Conservation (phyloP, 2,329 filamentous ascomycete species). For the Colletotrichum sp. region DNA sequence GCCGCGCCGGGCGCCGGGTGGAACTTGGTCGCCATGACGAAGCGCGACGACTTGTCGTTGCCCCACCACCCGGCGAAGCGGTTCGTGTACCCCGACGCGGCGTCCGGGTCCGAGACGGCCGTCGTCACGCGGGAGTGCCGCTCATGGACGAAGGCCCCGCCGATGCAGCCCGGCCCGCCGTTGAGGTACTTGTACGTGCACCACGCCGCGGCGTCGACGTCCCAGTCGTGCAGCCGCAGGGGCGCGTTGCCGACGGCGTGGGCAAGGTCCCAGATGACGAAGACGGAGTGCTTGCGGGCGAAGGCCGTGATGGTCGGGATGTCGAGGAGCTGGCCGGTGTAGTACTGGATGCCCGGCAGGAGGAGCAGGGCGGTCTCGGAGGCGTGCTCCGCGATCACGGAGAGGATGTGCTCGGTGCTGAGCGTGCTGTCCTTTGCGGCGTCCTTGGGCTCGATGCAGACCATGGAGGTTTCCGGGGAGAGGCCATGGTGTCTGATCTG, state of each 20-base stretch:
- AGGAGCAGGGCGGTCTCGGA: slow-evolving; percentile 76
- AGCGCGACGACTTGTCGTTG: slow-evolving; percentile 75
- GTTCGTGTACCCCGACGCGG: slow-evolving; percentile 58
- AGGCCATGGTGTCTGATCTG: slow-evolving; percentile 74
- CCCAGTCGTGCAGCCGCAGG: slow-evolving; percentile 82
- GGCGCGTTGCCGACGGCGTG: slow-evolving; percentile 87
- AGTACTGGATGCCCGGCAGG: slow-evolving; percentile 89
- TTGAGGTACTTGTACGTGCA: slow-evolving; percentile 97
- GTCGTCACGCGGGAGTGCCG: slow-evolving; percentile 65
- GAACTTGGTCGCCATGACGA: slow-evolving; percentile 85
- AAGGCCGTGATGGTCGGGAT: slow-evolving; percentile 79
- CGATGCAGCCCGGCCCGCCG: slow-evolving; percentile 81
- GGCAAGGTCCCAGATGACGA: slow-evolving; percentile 87
- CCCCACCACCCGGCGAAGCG: slow-evolving; percentile 89
- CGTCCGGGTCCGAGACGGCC: slow-evolving; percentile 40
- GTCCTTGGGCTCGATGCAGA: slow-evolving; percentile 67
- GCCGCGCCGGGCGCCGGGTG: slow-evolving; percentile 77
- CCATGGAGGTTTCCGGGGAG: slow-evolving; percentile 67
- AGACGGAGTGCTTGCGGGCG: slow-evolving; percentile 73
- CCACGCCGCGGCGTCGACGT: slow-evolving; percentile 91
- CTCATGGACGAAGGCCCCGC: slow-evolving; percentile 81
- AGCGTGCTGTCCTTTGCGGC: slow-evolving; percentile 58
- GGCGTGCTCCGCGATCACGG: slow-evolving; percentile 76
- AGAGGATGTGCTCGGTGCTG: slow-evolving; percentile 73
- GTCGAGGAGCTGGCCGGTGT: slow-evolving; percentile 88